A percentile compares a stretch with the other conserved stretches of the same genome.
Evolutionary conservation across 805 yeast species (phyloP).

Genomic region (Metschnikowia baotianmanensis): DNA sequence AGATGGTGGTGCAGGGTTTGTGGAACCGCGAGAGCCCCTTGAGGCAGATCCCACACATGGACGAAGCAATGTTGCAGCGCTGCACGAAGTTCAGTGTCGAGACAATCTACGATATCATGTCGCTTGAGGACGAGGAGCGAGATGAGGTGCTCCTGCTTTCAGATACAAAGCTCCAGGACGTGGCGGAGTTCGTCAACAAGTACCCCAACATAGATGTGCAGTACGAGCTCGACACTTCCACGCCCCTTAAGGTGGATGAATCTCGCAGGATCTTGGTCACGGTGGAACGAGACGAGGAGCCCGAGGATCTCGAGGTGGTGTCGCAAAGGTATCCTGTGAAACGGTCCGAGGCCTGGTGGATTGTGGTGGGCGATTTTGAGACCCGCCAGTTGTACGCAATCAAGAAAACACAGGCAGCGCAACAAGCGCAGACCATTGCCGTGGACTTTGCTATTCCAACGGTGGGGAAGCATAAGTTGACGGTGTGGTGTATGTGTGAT

Average conservation of each 20-base stretch:
- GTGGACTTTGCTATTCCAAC: constrained; percentile 58
- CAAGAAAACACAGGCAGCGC: constrained; percentile 55
- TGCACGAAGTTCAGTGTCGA: constrained; percentile 57
- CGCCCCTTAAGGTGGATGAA: constrained; percentile 45
- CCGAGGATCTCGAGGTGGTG: constrained; percentile 59
- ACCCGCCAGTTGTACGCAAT: constrained; percentile 68
- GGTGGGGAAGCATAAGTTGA: constrained; percentile 59
- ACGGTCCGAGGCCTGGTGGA: constrained; percentile 82
- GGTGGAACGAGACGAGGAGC: constrained; percentile 73
- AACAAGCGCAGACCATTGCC: constrained; percentile 50
- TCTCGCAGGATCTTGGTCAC: constrained; percentile 47
- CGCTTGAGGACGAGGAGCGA: constrained; percentile 74
- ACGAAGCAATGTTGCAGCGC: constrained; percentile 47
- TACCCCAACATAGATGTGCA: constrained; percentile 82
- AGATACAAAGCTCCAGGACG: constrained; percentile 49
- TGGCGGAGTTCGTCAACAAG: constrained; percentile 85
- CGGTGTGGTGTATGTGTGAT: constrained; percentile 87
- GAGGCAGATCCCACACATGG: constrained; percentile 75
- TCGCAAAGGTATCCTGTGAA: constrained; percentile 57
- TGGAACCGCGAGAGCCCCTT: constrained; percentile 81
- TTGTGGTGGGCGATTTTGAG: constrained; percentile 69
- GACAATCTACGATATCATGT: constrained; percentile 76
- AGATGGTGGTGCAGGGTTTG: constrained; percentile 82
- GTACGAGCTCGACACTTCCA: constrained; percentile 46
- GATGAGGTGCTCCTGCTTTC: constrained; percentile 57